phyloP scores from a whole-genome alignment of 768 basidiomycete species.

The Strobilomyces confusus region DNA sequence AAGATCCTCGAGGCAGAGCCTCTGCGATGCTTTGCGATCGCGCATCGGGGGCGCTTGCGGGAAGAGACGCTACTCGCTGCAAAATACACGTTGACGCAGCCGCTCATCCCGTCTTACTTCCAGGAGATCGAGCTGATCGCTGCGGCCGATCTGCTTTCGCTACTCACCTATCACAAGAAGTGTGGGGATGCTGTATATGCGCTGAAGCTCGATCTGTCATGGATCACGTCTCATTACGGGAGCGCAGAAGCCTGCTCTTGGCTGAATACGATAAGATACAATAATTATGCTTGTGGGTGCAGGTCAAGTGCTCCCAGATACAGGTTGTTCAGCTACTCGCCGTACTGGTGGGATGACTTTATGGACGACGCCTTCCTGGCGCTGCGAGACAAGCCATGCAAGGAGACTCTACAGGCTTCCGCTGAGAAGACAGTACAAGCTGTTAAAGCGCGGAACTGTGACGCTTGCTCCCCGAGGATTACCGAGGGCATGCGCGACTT shows the following conservation, averaged over 20 bases:
- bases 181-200: slow-evolving; percentile 14
- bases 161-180: slow-evolving; percentile 20
- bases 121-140: slow-evolving; percentile 27
- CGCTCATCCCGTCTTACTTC: slow-evolving; percentile 21
- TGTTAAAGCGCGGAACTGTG: no score
- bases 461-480: no score
- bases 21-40: not conserved
- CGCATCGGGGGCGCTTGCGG: not conserved
- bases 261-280: no score
- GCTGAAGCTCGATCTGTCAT: slow-evolving; percentile 2
- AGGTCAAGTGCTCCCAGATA: no score
- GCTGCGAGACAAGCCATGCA: no score
- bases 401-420: no score
- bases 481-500: no score
- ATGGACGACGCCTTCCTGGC: no score
- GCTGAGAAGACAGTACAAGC: no score
- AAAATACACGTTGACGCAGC: slow-evolving; percentile 19
- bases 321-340: no score
- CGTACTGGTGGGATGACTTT: no score
- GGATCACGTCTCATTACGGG: slow-evolving; percentile 10
- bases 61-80: not conserved
- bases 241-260: slow-evolving; percentile 2
- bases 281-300: no score
- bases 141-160: slow-evolving; percentile 20
- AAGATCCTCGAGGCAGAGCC: not conserved